These are phyloP conservation scores for Xylariomycetidae sp. DNA, from an alignment of 2,329 filamentous ascomycete species.

Conservation along the genomic window DNA sequence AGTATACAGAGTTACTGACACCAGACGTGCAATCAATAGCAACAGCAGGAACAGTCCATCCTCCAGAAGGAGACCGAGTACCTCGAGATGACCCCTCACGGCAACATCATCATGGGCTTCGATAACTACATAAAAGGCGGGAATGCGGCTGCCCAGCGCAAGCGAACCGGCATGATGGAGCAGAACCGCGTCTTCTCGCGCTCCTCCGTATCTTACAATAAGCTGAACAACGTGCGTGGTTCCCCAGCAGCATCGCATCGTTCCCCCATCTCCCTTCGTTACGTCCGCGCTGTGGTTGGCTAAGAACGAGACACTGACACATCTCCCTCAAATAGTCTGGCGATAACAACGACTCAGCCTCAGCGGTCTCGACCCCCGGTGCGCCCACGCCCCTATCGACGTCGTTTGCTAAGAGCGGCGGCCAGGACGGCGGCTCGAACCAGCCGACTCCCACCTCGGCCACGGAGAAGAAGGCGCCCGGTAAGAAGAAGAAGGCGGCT, in stretches of 20 bases:
- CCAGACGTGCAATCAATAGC: constrained; percentile 32
- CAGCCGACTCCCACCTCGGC: constrained; percentile 53
- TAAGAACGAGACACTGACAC: not conserved
- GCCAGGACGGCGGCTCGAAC: constrained; percentile 38
- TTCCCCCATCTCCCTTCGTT: not conserved
- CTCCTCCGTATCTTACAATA: constrained; percentile 59
- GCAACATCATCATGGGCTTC: constrained; percentile 97
- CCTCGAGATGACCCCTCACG: constrained; percentile 80
- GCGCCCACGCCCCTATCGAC: constrained; percentile 53
- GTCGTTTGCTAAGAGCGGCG: constrained; percentile 42
- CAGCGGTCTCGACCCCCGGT: constrained; percentile 37
- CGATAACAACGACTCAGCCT: constrained; percentile 40
- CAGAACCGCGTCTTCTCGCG: constrained; percentile 70
- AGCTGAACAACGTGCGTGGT: constrained; percentile 28
- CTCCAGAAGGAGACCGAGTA: constrained; percentile 80
- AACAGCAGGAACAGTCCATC: constrained; percentile 72
- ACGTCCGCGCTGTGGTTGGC: constrained; percentile 1
- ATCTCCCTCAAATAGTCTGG: constrained; percentile 5
- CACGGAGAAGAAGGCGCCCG: constrained; percentile 35
- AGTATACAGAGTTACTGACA: constrained; percentile 3
- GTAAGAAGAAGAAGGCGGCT: constrained; percentile 50
- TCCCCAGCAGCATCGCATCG: constrained; percentile 20
- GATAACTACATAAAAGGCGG: constrained; percentile 96
- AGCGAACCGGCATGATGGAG: constrained; percentile 61
- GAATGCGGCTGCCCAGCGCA: constrained; percentile 58